These are phyloP conservation scores for Pseudopediastrum boryanum DNA, from an alignment of 139 green algal species.

Conservation along the genomic window DNA sequence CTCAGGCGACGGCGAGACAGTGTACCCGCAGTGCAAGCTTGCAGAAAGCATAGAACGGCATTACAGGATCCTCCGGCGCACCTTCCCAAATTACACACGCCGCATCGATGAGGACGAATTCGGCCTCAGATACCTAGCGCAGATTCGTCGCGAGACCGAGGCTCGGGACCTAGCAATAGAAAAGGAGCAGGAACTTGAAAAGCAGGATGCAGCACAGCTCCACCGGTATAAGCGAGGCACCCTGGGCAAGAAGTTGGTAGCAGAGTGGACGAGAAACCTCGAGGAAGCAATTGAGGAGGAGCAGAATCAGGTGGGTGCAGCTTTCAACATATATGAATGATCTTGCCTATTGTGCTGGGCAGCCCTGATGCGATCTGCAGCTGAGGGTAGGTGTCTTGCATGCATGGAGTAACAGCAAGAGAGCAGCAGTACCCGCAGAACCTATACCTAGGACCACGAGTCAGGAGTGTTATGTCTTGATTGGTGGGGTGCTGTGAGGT, in stretches of 20 bases:
- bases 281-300: constrained; percentile 50
- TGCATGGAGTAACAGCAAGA: background rate
- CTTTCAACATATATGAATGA: background rate
- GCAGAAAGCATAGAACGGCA: constrained; percentile 2
- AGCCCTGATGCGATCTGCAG: background rate
- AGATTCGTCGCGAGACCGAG: constrained; percentile 3
- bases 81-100: background rate
- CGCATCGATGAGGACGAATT: constrained; percentile 8
- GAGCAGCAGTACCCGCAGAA: too few relatives aligned
- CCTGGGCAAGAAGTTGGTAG: constrained; percentile 38
- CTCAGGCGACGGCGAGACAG: constrained; percentile 3
- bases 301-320: constrained; percentile 43
- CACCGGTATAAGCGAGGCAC: background rate
- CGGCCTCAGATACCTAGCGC: background rate
- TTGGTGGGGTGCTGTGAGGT: too few relatives aligned
- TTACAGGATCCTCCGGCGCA: constrained; percentile 10
- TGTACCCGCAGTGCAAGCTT: constrained; percentile 19
- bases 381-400: background rate
- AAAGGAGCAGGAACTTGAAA: background rate
- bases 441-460: too few relatives aligned
- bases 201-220: background rate
- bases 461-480: too few relatives aligned
- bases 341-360: background rate
- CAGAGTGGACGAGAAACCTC: constrained; percentile 53
- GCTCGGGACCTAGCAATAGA: background rate